Conservation (phyloP, 169 alveolate species). For the Toxoplasma gondii region DNA sequence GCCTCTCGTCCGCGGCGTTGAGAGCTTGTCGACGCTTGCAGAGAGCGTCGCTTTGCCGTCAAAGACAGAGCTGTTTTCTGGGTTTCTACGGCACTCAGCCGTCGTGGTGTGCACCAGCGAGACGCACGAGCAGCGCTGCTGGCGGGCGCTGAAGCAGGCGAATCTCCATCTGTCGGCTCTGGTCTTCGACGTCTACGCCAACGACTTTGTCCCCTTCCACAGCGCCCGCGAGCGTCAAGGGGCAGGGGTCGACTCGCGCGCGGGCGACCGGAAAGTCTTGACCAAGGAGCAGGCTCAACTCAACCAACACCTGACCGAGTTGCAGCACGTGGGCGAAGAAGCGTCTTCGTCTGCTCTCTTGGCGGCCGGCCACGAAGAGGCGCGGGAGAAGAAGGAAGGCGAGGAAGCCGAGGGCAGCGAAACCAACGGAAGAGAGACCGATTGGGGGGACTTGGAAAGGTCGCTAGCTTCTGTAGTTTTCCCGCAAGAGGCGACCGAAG, state of each 20-base stretch:
- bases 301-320: slow-evolving; percentile 8
- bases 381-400: not conserved
- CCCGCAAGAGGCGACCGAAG: not conserved
- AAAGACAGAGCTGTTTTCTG: slow-evolving; percentile 42
- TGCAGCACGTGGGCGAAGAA: slow-evolving; percentile 22
- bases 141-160: slow-evolving; percentile 35
- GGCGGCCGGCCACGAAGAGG: not conserved
- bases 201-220: slow-evolving; percentile 15
- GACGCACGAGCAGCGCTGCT: slow-evolving; percentile 51
- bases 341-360: not conserved
- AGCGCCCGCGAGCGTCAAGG: not conserved
- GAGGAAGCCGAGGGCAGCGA: not conserved
- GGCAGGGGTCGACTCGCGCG: not conserved
- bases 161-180: not conserved
- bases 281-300: not conserved
- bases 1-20: slow-evolving; percentile 65
- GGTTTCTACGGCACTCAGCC: slow-evolving; percentile 42
- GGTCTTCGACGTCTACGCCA: slow-evolving; percentile 41
- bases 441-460: not conserved
- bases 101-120: slow-evolving; percentile 31
- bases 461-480: not conserved
- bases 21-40: slow-evolving; percentile 58
- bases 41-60: slow-evolving; percentile 31
- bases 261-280: not conserved
- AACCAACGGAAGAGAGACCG: not conserved